These are phyloP conservation scores for Parmelia sp. DNA, from an alignment of 495 filamentous ascomycete species.

Conservation along the genomic window DNA sequence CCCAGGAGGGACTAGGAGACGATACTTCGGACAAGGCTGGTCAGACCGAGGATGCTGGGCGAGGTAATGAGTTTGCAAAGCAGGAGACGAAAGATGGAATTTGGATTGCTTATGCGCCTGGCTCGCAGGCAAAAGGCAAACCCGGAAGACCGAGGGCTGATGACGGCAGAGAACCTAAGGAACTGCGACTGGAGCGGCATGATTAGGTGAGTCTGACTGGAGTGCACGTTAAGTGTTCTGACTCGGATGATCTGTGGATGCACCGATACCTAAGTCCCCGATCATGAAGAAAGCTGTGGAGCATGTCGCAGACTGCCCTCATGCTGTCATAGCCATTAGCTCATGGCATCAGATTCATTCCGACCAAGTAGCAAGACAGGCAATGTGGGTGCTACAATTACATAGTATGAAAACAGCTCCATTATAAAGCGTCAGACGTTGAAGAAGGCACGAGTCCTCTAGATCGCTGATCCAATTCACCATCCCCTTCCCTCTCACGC, in stretches of 20 bases:
- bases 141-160: background rate
- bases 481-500: no score
- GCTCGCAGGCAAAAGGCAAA: background rate
- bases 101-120: background rate
- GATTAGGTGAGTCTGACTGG: no score
- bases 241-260: background rate
- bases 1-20: background rate
- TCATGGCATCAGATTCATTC: no score
- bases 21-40: background rate
- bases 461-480: no score
- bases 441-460: no score
- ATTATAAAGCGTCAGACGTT: no score
- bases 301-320: no score
- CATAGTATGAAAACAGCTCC: no score
- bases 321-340: no score
- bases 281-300: no score
- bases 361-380: no score
- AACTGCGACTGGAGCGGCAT: background rate
- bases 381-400: no score
- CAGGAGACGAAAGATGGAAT: background rate
- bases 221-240: background rate
- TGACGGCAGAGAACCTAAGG: background rate
- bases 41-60: background rate
- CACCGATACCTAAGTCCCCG: background rate
- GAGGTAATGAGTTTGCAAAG: background rate